Percentiles rank a stretch among this genome's conserved stretches.
Conservation (phyloP, 768 basidiomycete species). For the Russula brevipes region DNA sequence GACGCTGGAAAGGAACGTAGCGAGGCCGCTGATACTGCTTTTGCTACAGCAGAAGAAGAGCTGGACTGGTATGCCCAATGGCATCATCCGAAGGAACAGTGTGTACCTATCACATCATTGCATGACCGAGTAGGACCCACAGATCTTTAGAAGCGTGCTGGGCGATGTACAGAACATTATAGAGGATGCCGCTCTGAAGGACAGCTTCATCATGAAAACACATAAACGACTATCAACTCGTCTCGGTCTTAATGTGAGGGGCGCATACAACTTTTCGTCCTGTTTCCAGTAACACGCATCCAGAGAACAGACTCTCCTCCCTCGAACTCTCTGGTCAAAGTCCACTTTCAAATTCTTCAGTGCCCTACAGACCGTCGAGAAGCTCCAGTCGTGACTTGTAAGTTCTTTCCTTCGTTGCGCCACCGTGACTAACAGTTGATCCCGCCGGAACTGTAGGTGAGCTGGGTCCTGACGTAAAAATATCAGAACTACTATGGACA, state of each 20-base stretch:
- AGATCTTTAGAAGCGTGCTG: slow-evolving; percentile 8
- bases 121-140: neutral
- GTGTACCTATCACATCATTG: neutral
- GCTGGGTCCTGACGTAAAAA: slow-evolving; percentile 14
- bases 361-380: slow-evolving; percentile 15
- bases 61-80: slow-evolving; percentile 15
- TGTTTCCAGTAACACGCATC: neutral
- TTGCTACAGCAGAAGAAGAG: slow-evolving; percentile 16
- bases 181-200: slow-evolving; percentile 22
- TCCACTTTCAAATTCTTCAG: slow-evolving; percentile 17
- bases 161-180: slow-evolving; percentile 21
- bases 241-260: slow-evolving; percentile 16
- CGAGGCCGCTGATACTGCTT: slow-evolving; percentile 14
- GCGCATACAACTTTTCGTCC: neutral
- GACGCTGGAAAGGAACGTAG: slow-evolving; percentile 17
- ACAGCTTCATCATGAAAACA: slow-evolving; percentile 16
- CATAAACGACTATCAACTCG: slow-evolving; percentile 18
- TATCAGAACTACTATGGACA: slow-evolving; percentile 21
- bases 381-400: slow-evolving; percentile 18
- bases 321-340: slow-evolving; percentile 12
- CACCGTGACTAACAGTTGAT: neutral
- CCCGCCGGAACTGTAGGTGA: slow-evolving; percentile 1
- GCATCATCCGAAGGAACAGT: slow-evolving; percentile 17
- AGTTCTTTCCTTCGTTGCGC: neutral
- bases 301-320: slow-evolving; percentile 8